Conservation (phyloP, 441 rosid species). For the Syzygium syzygioides region DNA sequence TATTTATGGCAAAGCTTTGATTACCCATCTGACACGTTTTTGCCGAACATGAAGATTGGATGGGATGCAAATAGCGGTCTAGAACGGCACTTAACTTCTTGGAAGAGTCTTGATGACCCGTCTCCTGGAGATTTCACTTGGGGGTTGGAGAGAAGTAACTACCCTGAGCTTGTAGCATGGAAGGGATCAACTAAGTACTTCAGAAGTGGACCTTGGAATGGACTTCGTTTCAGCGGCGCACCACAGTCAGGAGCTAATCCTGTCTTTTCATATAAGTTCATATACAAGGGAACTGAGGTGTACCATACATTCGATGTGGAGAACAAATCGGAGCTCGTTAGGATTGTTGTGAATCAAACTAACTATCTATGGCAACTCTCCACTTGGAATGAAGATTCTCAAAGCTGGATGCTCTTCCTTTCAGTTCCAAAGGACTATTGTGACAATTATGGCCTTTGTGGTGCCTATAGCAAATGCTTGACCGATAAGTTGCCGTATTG, state of each 20-base stretch:
- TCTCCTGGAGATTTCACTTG: constrained; percentile 4
- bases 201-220: constrained; percentile 6
- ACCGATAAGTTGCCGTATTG: neutral
- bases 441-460: constrained; percentile 2
- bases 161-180: neutral
- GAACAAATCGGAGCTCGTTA: neutral
- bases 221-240: neutral
- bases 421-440: neutral
- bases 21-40: neutral
- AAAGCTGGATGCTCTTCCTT: neutral
- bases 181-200: neutral
- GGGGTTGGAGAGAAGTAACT: neutral
- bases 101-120: neutral
- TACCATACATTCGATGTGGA: neutral
- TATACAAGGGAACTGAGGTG: neutral
- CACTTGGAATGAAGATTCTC: neutral
- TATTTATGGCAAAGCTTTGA: neutral
- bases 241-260: neutral
- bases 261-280: neutral
- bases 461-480: neutral
- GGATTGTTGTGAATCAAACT: neutral
- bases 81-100: neutral
- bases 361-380: neutral
- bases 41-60: neutral
- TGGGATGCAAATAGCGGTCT: neutral